These are phyloP conservation scores for Phialocephala sp. DNA, from an alignment of 2,329 filamentous ascomycete genomes.

Conservation along the genomic window DNA sequence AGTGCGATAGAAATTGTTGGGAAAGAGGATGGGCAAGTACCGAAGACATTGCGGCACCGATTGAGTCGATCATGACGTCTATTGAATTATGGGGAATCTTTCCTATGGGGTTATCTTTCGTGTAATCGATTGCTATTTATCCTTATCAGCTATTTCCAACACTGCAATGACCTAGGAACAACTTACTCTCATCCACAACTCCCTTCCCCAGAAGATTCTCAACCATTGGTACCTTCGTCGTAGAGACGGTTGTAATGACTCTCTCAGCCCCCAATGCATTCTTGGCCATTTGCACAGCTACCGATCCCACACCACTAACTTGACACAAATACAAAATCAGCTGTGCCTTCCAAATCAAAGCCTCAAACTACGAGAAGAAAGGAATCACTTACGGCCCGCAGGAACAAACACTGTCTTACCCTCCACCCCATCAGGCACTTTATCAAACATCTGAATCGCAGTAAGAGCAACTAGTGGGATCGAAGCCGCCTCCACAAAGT, in stretches of 20 bases:
- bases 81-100: constrained; percentile 43
- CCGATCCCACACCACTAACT: constrained; percentile 48
- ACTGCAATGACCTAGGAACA: constrained; percentile 32
- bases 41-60: constrained; percentile 42
- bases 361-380: background rate
- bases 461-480: constrained; percentile 47
- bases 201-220: constrained; percentile 46
- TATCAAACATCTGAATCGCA: constrained; percentile 45
- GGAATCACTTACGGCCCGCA: constrained; percentile 38
- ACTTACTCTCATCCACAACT: constrained; percentile 44
- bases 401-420: constrained; percentile 47
- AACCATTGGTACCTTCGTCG: constrained; percentile 46
- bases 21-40: constrained; percentile 35
- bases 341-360: background rate
- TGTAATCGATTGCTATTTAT: constrained; percentile 47
- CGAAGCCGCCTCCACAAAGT: constrained; percentile 47
- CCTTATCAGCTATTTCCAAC: background rate
- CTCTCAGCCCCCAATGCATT: constrained; percentile 48
- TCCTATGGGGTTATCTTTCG: constrained; percentile 37
- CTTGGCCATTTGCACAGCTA: constrained; percentile 50
- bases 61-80: constrained; percentile 50
- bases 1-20: background rate
- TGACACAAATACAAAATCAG: background rate
- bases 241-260: constrained; percentile 52
- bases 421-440: constrained; percentile 44